These are phyloP conservation scores for Henckelia pumila DNA, from an alignment of 257 asterid genomes.

Conservation along the genomic window DNA sequence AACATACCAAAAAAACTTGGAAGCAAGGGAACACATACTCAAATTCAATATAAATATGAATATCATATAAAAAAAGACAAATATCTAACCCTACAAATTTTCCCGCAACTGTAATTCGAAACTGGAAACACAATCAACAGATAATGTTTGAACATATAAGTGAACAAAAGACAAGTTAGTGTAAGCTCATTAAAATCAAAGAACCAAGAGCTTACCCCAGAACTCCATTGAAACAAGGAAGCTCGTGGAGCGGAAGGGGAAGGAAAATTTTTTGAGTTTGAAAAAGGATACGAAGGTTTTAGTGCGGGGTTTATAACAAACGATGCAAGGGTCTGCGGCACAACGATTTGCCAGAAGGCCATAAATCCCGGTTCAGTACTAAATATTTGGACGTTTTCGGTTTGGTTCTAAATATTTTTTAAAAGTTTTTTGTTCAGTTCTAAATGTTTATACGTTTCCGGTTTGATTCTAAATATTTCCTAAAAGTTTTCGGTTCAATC, in stretches of 20 bases:
- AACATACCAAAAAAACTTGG: neutral
- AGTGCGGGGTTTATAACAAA: slow-evolving; percentile 28
- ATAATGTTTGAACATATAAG: neutral
- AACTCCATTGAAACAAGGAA: slow-evolving; percentile 43
- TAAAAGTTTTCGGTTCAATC: too few species aligned
- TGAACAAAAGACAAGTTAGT: neutral
- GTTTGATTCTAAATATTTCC: too few species aligned
- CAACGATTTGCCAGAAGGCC: neutral
- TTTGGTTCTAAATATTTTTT: too few species aligned
- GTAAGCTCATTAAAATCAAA: neutral
- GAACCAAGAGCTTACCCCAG: slow-evolving; percentile 46
- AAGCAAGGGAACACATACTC: neutral
- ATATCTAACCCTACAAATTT: neutral
- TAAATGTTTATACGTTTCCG: too few species aligned
- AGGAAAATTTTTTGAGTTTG: neutral
- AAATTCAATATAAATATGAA: too few species aligned
- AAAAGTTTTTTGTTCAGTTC: too few species aligned
- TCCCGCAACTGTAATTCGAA: neutral
- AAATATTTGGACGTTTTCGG: too few species aligned
- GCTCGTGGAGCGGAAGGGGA: neutral
- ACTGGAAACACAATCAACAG: neutral
- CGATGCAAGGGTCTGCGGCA: neutral
- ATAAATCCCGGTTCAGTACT: too few species aligned
- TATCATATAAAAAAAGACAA: neutral
- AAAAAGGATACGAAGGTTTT: slow-evolving; percentile 29